Evolutionary conservation across 2,329 filamentous ascomycete species (phyloP).

Genomic region (Pseudopithomyces maydicus): DNA sequence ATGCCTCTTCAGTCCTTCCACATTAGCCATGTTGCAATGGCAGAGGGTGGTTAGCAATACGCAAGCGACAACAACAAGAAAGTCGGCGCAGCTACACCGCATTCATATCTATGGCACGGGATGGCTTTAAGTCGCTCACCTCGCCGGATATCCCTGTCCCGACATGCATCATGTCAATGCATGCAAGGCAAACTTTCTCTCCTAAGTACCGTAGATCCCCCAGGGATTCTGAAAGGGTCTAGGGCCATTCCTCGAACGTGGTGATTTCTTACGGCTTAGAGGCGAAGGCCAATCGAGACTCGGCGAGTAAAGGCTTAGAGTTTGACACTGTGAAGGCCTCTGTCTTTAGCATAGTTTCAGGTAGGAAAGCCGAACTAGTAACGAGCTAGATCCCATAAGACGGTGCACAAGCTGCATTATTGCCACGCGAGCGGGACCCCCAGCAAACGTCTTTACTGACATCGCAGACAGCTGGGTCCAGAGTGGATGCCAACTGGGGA

Average conservation of each 20-base stretch:
- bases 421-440: neutral
- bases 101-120: neutral
- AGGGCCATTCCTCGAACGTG: no score
- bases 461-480: neutral
- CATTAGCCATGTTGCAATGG: slow-evolving; percentile 11
- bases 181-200: neutral
- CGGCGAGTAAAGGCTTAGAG: neutral
- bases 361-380: neutral
- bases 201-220: no score
- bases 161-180: neutral
- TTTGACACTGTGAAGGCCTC: neutral
- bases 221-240: no score
- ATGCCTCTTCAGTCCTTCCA: slow-evolving; percentile 5
- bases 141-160: neutral
- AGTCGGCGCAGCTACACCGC: neutral
- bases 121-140: neutral
- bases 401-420: neutral
- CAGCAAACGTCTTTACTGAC: neutral
- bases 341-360: neutral
- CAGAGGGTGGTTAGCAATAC: neutral
- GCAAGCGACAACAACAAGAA: neutral
- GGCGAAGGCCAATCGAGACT: neutral
- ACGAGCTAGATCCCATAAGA: neutral
- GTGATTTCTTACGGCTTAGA: neutral
- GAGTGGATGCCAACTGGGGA: no score